Percentiles rank a stretch among this genome's conserved stretches.
These are phyloP conservation scores for Hygrocybe punicea DNA, from an alignment of 768 basidiomycete species.

Conservation along the genomic window DNA sequence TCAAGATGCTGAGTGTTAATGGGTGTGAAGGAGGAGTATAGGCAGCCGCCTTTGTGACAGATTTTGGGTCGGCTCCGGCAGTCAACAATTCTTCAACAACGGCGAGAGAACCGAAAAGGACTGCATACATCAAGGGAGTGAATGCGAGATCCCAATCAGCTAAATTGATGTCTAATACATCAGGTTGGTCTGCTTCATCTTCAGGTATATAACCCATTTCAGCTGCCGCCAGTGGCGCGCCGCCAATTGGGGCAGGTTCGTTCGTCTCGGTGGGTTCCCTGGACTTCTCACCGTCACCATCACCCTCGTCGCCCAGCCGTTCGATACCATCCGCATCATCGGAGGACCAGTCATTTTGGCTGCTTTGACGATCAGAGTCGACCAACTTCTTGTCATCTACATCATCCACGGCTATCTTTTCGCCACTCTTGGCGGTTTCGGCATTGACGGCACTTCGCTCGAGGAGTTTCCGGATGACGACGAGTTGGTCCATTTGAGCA, in stretches of 20 bases:
- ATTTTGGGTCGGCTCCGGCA: conserved; percentile 46
- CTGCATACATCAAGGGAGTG: conserved; percentile 50
- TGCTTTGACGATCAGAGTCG: conserved; percentile 32
- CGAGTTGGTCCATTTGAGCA: conserved; percentile 43
- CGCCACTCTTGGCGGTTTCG: conserved; percentile 21
- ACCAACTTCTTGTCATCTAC: conserved; percentile 8
- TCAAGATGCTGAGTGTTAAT: conserved; percentile 38
- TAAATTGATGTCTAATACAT: conserved; percentile 52
- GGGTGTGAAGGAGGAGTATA: conserved; percentile 34
- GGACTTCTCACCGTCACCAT: conserved; percentile 24
- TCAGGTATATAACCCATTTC: conserved; percentile 43
- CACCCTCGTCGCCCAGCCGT: conserved; percentile 25
- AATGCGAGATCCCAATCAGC: conserved; percentile 59
- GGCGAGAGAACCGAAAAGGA: conserved; percentile 43
- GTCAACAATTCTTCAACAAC: conserved; percentile 47
- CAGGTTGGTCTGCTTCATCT: conserved; percentile 47
- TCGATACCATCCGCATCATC: conserved; percentile 36
- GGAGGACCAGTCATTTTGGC: conserved; percentile 53
- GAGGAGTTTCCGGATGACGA: conserved; percentile 48
- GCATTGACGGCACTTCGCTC: conserved; percentile 40
- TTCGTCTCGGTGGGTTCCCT: conserved; percentile 7
- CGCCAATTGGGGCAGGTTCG: conserved; percentile 10
- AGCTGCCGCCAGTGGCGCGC: conserved; percentile 7
- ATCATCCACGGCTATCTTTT: conserved; percentile 24
- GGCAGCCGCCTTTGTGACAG: conserved; percentile 30